Percentiles rank a stretch among this genome's conserved stretches.
Conservation (phyloP, 208 protist species). For the Zelonia costaricensis region DNA sequence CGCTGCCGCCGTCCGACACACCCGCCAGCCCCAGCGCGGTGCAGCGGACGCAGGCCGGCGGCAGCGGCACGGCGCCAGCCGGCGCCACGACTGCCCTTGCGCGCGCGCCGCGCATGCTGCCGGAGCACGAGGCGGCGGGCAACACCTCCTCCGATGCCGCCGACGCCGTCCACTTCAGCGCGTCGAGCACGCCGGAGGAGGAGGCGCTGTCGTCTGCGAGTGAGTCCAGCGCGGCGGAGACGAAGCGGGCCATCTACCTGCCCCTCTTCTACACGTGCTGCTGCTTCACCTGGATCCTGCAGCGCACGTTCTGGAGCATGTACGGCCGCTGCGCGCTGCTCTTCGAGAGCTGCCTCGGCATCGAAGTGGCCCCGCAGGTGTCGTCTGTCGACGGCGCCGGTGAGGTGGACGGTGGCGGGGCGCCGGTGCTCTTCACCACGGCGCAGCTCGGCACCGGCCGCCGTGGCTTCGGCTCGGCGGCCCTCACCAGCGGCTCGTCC, state of each 20-base stretch:
- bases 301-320: slow-evolving; percentile 60
- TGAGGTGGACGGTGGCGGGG: background rate
- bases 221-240: slow-evolving; percentile 5
- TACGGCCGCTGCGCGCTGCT: slow-evolving; percentile 63
- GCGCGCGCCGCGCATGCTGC: slow-evolving; percentile 11
- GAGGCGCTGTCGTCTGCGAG: slow-evolving; percentile 19
- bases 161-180: slow-evolving; percentile 8
- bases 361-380: slow-evolving; percentile 17
- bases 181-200: slow-evolving; percentile 12
- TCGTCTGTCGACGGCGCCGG: slow-evolving; percentile 1
- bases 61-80: too few relatives aligned
- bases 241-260: slow-evolving; percentile 29
- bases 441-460: slow-evolving; percentile 6
- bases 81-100: slow-evolving; percentile 2
- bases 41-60: too few relatives aligned
- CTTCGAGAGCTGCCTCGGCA: slow-evolving; percentile 51
- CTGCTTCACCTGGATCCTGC: slow-evolving; percentile 70
- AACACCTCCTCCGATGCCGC: slow-evolving; percentile 13
- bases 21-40: background rate
- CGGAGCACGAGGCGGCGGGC: slow-evolving; percentile 4
- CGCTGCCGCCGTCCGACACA: background rate
- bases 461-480: background rate
- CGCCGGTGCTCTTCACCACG: slow-evolving; percentile 10
- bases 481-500: background rate
- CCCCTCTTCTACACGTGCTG: slow-evolving; percentile 46